These are phyloP conservation scores for Parathielavia hyrcaniae DNA, from an alignment of 495 filamentous ascomycete species.

Conservation along the genomic window DNA sequence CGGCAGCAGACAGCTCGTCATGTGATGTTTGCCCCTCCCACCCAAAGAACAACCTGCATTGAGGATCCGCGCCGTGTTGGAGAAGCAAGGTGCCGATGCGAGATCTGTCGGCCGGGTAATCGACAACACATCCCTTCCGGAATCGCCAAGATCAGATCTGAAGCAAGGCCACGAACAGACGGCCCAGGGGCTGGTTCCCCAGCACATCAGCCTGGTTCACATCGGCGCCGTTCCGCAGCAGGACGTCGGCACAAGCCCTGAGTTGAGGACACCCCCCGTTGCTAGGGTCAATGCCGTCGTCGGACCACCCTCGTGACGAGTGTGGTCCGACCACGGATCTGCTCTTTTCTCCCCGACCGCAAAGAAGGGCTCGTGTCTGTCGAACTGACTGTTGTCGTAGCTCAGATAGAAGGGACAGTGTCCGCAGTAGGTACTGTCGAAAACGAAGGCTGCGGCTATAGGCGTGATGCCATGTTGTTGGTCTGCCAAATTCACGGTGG, in stretches of 20 bases:
- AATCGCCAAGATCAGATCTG: neutral
- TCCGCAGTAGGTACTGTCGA: neutral
- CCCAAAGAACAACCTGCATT: neutral
- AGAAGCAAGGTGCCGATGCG: conserved; percentile 1
- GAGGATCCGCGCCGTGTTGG: neutral
- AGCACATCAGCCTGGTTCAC: neutral
- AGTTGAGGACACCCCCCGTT: neutral
- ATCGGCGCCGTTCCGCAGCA: neutral
- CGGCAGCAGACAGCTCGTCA: too few species aligned
- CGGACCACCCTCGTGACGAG: too few species aligned
- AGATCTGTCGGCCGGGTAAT: neutral
- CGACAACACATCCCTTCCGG: neutral
- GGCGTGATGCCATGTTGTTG: neutral
- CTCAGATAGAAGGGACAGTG: neutral
- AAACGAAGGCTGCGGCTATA: conserved; percentile 3
- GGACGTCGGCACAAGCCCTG: neutral
- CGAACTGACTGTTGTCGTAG: neutral
- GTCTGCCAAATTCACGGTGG: conserved; percentile 4
- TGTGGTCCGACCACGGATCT: too few species aligned
- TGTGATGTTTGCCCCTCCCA: neutral
- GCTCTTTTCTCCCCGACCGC: too few species aligned
- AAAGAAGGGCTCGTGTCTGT: neutral
- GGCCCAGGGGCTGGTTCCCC: neutral
- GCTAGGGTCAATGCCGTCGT: neutral
- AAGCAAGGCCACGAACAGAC: neutral